A percentile compares a stretch with the other conserved stretches of the same genome.
Conservation (phyloP, 2,329 filamentous ascomycete genomes). For the Alternaria novae-zelandiae region DNA sequence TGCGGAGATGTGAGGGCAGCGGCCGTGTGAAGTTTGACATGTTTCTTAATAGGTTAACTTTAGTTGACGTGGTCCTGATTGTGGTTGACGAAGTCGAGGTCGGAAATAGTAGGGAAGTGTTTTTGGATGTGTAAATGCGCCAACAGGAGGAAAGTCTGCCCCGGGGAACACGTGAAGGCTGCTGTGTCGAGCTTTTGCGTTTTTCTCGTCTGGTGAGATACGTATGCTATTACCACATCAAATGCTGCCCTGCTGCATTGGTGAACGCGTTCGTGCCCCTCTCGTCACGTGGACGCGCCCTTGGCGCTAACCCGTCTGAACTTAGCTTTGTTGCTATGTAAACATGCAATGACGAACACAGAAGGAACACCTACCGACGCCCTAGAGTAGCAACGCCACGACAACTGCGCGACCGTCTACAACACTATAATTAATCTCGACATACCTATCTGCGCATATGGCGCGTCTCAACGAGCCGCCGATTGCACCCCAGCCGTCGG, state of each 20-base stretch:
- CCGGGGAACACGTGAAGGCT: not conserved
- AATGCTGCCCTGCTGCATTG: not conserved
- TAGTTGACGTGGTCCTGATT: not conserved
- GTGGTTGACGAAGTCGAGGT: not conserved
- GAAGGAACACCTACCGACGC: constrained; percentile 4
- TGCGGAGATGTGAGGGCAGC: constrained; percentile 70
- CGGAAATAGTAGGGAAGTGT: not conserved
- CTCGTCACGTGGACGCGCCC: constrained; percentile 28
- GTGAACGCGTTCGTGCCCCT: constrained; percentile 30
- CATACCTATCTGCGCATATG: constrained; percentile 63
- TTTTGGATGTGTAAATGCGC: not conserved
- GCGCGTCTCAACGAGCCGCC: constrained; percentile 80
- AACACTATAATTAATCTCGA: constrained; percentile 38
- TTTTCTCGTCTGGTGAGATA: not conserved
- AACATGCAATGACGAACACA: constrained; percentile 28
- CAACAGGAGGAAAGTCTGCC: not conserved
- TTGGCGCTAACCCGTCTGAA: constrained; percentile 1
- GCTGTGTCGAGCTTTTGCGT: not conserved
- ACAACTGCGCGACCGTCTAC: constrained; percentile 8
- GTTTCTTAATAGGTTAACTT: not conserved
- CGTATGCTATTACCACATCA: not conserved
- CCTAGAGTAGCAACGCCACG: constrained; percentile 5
- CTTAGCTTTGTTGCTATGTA: constrained; percentile 39
- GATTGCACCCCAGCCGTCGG: constrained; percentile 52
- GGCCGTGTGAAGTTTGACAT: constrained; percentile 53